Evolutionary conservation across 257 asterid genomes (phyloP).

Genomic region (Agastache rugosa): DNA sequence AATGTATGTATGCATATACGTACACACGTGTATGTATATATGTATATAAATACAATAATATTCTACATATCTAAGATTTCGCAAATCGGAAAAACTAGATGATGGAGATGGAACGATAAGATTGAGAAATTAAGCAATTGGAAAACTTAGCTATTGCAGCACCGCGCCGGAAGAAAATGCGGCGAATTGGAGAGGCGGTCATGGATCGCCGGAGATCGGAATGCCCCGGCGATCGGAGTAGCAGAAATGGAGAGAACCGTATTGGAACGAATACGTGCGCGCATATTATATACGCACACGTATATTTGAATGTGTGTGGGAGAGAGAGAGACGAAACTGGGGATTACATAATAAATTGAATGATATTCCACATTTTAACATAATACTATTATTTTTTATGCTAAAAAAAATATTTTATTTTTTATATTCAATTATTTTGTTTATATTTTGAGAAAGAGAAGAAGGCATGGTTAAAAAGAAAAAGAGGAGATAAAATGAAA

Average conservation of each 20-base stretch:
- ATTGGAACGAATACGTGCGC: constrained; percentile 15
- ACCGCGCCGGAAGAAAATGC: constrained; percentile 21
- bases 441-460: no score
- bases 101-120: constrained; percentile 21
- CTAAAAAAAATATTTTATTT: no score
- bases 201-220: constrained; percentile 51
- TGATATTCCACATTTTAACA: constrained; percentile 25
- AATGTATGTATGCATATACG: constrained; percentile 25
- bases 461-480: no score
- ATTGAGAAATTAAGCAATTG: background rate
- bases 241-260: constrained; percentile 29
- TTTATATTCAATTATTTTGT: no score
- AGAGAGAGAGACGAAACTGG: constrained; percentile 19
- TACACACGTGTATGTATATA: background rate
- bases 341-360: constrained; percentile 22
- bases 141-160: constrained; percentile 15
- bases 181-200: constrained; percentile 4
- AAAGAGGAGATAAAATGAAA: no score
- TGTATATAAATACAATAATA: background rate
- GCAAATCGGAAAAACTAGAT: constrained; percentile 3
- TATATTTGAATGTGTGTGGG: constrained; percentile 18
- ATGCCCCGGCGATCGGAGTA: constrained; percentile 51
- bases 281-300: constrained; percentile 8
- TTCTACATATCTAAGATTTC: background rate
- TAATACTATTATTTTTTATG: no score